A percentile compares a stretch with the other conserved stretches of the same genome.
These are phyloP conservation scores for Leptographium radiaticola DNA, from an alignment of 2,329 filamentous ascomycete genomes.

Conservation along the genomic window DNA sequence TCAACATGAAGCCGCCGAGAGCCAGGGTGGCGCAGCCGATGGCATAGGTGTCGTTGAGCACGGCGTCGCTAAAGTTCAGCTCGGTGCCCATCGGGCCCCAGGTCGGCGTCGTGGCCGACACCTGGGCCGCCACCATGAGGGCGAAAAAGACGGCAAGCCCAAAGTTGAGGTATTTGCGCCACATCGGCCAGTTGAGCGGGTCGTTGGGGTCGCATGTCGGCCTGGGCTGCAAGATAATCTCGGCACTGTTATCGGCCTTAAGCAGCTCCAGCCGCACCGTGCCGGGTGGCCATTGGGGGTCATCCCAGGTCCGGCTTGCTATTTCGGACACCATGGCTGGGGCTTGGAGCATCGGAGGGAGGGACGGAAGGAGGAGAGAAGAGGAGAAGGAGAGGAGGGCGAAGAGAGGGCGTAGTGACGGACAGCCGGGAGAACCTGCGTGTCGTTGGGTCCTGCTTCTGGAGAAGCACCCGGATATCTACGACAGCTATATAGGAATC, in stretches of 20 bases:
- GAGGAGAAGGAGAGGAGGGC: not conserved
- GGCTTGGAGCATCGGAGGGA: not conserved
- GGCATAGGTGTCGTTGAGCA: constrained; percentile 5
- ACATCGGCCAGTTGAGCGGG: constrained; percentile 31
- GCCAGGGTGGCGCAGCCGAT: constrained; percentile 30
- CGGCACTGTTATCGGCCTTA: constrained; percentile 26
- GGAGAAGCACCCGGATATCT: not conserved
- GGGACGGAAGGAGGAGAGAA: not conserved
- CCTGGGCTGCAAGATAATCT: constrained; percentile 36
- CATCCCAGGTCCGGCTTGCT: not conserved
- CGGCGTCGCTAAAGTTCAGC: constrained; percentile 17
- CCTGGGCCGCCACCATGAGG: constrained; percentile 30
- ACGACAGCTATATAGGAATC: not conserved
- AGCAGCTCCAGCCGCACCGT: constrained; percentile 13
- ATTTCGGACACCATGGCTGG: not conserved
- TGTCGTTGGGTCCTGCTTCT: not conserved
- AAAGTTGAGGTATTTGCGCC: constrained; percentile 36
- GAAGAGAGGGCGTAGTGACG: not conserved
- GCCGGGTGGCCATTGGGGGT: constrained; percentile 6
- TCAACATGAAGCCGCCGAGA: constrained; percentile 31
- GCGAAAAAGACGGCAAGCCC: constrained; percentile 35
- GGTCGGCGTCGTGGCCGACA: constrained; percentile 30
- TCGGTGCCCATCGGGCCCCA: constrained; percentile 21
- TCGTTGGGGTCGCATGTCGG: constrained; percentile 37
- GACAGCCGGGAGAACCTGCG: not conserved